Conservation (phyloP, 805 yeast genomes). For the Candida corydali region DNA sequence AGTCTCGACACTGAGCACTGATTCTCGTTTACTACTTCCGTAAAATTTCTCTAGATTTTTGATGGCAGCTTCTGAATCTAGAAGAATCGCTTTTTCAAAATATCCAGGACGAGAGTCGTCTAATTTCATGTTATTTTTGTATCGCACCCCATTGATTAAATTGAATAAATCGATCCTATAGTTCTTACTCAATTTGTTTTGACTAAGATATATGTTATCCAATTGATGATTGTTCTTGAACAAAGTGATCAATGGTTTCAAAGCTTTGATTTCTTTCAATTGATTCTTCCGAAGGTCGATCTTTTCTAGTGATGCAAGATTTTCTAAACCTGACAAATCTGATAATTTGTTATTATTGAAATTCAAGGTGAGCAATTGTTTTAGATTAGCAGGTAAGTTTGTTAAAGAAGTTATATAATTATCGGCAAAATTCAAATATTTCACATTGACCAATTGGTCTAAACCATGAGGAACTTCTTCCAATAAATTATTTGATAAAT, state of each 20-base stretch:
- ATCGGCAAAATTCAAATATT: slow-evolving; percentile 42
- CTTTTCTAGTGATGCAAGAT: slow-evolving; percentile 41
- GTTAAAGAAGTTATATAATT: slow-evolving; percentile 33
- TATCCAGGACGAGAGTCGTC: slow-evolving; percentile 63
- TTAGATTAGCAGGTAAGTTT: slow-evolving; percentile 31
- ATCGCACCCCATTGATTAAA: slow-evolving; percentile 49
- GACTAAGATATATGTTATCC: slow-evolving; percentile 37
- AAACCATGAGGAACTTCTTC: slow-evolving; percentile 52
- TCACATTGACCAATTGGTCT: slow-evolving; percentile 42
- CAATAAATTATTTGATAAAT: slow-evolving; percentile 52
- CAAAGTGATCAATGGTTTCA: slow-evolving; percentile 34
- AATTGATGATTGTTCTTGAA: slow-evolving; percentile 29
- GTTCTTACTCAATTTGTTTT: slow-evolving; percentile 42
- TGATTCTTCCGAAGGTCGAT: slow-evolving; percentile 50
- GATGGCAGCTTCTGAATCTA: slow-evolving; percentile 47
- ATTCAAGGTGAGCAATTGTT: slow-evolving; percentile 41
- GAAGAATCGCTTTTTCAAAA: slow-evolving; percentile 51
- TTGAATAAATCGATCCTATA: slow-evolving; percentile 55
- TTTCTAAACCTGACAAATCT: slow-evolving; percentile 43
- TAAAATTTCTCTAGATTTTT: slow-evolving; percentile 39
- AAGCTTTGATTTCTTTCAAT: slow-evolving; percentile 27
- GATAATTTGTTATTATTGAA: slow-evolving; percentile 46
- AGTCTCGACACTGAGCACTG: slow-evolving; percentile 3
- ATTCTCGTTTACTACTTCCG: not conserved
- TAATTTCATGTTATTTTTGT: slow-evolving; percentile 44